Evolutionary conservation across 176 grass and related monocot species (phyloP).

Genomic region (Alloteropsis semialata): DNA sequence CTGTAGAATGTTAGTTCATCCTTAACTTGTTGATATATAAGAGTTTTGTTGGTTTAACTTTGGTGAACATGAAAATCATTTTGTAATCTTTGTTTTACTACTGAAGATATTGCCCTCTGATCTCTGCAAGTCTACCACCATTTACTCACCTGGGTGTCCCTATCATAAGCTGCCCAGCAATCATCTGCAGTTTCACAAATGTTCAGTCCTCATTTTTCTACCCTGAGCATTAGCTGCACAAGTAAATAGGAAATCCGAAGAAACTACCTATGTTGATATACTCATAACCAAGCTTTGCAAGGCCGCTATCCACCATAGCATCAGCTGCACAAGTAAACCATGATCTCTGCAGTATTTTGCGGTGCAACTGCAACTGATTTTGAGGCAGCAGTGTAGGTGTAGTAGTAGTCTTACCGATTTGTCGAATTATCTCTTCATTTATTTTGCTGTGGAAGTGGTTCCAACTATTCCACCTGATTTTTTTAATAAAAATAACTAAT

Average conservation of each 20-base stretch:
- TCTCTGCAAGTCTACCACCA: neutral
- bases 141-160: conserved; percentile 37
- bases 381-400: neutral
- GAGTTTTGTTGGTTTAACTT: neutral
- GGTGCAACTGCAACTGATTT: neutral
- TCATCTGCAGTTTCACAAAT: conserved; percentile 35
- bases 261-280: conserved; percentile 43
- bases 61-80: neutral
- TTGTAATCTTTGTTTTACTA: neutral
- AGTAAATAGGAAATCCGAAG: neutral
- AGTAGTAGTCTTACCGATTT: conserved; percentile 1
- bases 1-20: neutral
- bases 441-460: conserved; percentile 43
- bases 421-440: conserved; percentile 25
- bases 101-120: neutral
- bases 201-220: neutral
- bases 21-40: neutral
- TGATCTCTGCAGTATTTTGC: neutral
- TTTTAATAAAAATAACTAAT: neutral
- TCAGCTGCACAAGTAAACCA: conserved; percentile 28
- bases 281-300: conserved; percentile 36
- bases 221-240: neutral
- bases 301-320: conserved; percentile 37
- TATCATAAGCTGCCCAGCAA: conserved; percentile 38
- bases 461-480: conserved; percentile 53